Evolutionary conservation across 352 stramenopile genomes (phyloP), one percentile per base, ranked within the genome.

Genomic region (Globisporangium barbulae): DNA sequence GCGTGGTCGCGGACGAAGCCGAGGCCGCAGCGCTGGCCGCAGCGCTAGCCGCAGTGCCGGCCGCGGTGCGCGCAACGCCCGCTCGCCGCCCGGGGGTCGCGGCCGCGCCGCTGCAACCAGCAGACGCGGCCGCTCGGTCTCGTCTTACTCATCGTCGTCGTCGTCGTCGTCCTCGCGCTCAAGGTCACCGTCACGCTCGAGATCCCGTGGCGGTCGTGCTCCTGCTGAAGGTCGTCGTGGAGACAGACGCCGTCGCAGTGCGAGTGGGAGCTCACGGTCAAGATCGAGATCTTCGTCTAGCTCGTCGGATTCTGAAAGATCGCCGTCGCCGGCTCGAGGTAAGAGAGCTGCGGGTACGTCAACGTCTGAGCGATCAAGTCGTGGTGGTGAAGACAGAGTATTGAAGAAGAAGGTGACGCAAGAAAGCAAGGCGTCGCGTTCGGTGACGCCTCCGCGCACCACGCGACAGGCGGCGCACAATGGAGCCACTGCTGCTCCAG

Each of bases 261-360:
- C 33, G 4, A 58, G 52, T 25, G 31, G 7, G 9, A 58, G 52
- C n/a, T 65, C 65, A 19, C 22, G 45, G 9, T 63, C 48, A 58
- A 55, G 61, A 28, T 76, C 68, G 5, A 52, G 54, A 10, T 72
- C 64, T 9, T 55, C 58, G 21, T 65, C 62, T 1, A 53, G 61
- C 37, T 77, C 68, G 21, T 57, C 41, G 22, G 74, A 68, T 3
- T 21, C 47, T 10, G 47, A 58, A 39, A 65, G 57, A 31, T 65
- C 66, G 13, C 52, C 58, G n/a, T n/a, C 45, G n/a, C 31, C 44
- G n/a, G 30, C 47, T 54, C 30, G 53, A 30, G 10, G 7, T 9
- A 48, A 25, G 5, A 47, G 57, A n/a, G 28, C 22, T 55, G 30
- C 21, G 25, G 25, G 25, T 28, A 28, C 25, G 25, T 28, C 25